phyloP scores from a whole-genome alignment of 2,329 filamentous ascomycete species.

The Chaetomiaceae sp. region DNA sequence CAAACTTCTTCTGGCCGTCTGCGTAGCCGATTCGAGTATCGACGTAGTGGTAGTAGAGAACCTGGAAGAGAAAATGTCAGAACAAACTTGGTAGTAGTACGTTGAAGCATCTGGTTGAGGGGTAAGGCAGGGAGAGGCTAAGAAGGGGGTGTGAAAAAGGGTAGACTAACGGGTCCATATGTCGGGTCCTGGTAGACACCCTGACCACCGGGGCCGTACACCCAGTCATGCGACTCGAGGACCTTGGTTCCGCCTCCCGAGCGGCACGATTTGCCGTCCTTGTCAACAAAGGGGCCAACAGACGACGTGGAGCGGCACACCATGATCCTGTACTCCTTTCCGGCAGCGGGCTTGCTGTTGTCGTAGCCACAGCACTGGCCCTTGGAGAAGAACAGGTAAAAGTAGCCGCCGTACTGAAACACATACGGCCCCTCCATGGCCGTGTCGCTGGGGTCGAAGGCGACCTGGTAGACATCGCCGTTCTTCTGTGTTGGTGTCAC shows the following conservation, averaged over 20 bases:
- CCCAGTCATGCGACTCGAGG: conserved; percentile 50
- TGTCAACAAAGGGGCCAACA: conserved; percentile 51
- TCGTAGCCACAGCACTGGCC: conserved; percentile 58
- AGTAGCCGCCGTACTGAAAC: conserved; percentile 49
- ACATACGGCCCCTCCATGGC: conserved; percentile 51
- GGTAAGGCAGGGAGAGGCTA: too few relatives aligned
- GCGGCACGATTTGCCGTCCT: conserved; percentile 46
- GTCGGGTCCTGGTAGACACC: conserved; percentile 49
- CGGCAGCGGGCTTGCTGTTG: conserved; percentile 42
- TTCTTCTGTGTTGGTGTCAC: conserved; percentile 37
- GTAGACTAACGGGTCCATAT: conserved; percentile 32
- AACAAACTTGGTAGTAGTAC: too few relatives aligned
- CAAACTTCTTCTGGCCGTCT: conserved; percentile 21
- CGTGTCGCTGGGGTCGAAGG: conserved; percentile 45
- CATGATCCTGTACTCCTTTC: conserved; percentile 57
- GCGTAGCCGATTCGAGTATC: conserved; percentile 22
- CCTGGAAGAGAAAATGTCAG: conserved; percentile 28
- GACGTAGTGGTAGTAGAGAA: conserved; percentile 59
- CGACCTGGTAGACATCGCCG: conserved; percentile 38
- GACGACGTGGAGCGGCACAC: conserved; percentile 51
- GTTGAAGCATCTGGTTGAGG: too few relatives aligned
- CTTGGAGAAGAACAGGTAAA: conserved; percentile 57
- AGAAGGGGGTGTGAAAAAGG: not conserved
- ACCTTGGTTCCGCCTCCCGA: conserved; percentile 54
- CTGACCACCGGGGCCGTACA: conserved; percentile 61